phyloP scores from a whole-genome alignment of 495 filamentous ascomycete genomes.

The Collariella sp. region DNA sequence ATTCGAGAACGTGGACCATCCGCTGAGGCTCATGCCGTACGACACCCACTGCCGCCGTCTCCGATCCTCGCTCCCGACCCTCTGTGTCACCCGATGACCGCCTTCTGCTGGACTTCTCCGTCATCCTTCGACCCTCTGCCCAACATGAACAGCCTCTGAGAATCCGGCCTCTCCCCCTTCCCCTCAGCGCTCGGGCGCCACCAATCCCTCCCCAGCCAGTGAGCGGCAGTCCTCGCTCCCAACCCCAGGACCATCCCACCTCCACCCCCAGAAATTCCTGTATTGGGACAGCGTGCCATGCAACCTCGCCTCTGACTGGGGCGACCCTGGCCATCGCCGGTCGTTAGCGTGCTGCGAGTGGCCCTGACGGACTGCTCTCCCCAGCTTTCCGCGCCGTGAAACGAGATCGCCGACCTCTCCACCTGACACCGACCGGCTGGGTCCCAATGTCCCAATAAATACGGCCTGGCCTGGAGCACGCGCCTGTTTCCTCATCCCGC shows the following conservation, averaged over 20 bases:
- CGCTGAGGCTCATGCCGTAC: too few species aligned
- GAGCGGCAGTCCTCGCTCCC: conserved; percentile 1
- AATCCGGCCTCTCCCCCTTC: too few species aligned
- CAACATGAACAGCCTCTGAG: too few species aligned
- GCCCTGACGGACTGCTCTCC: background rate
- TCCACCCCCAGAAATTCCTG: conserved; percentile 15
- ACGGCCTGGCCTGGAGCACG: conserved; percentile 15
- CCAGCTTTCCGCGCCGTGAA: conserved; percentile 9
- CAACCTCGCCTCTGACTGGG: conserved; percentile 14
- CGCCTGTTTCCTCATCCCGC: conserved; percentile 6
- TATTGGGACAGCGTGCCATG: conserved; percentile 18
- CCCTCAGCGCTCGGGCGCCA: too few species aligned
- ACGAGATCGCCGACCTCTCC: conserved; percentile 22
- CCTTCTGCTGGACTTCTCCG: too few species aligned
- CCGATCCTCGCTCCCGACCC: too few species aligned
- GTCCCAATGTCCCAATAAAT: conserved; percentile 19
- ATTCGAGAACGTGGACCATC: too few species aligned
- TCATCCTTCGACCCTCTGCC: too few species aligned
- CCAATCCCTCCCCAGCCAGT: conserved; percentile 3
- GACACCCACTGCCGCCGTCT: too few species aligned
- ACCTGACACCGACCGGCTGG: conserved; percentile 26
- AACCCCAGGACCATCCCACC: conserved; percentile 6
- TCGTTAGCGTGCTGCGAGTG: conserved; percentile 2
- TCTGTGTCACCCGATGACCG: too few species aligned
- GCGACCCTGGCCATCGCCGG: background rate